Conservation (phyloP, 176 grass and related monocot genomes). For the Avena insularis region DNA sequence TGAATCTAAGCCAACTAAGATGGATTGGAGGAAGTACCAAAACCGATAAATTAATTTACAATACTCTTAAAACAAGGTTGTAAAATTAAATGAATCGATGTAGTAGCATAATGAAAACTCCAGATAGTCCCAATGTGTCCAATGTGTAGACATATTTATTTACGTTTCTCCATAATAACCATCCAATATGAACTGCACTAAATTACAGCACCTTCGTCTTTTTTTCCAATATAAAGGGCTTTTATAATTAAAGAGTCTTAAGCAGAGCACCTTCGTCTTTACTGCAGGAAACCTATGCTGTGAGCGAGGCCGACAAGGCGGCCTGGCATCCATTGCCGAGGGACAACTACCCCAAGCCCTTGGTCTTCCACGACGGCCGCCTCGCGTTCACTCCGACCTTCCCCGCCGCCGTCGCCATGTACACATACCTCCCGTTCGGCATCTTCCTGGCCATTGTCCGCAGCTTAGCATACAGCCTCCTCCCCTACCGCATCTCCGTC, state of each 20-base stretch:
- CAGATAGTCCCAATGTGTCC: too few relatives aligned
- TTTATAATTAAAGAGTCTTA: too few relatives aligned
- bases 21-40: not conserved
- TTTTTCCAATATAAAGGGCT: too few relatives aligned
- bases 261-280: too few relatives aligned
- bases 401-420: slow-evolving; percentile 58
- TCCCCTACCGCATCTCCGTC: slow-evolving; percentile 68
- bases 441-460: slow-evolving; percentile 54
- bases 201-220: too few relatives aligned
- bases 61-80: not conserved
- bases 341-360: slow-evolving; percentile 49
- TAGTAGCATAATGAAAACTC: not conserved
- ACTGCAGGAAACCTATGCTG: slow-evolving; percentile 41
- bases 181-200: too few relatives aligned
- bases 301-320: slow-evolving; percentile 57
- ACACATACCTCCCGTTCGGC: slow-evolving; percentile 66
- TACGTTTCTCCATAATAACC: too few relatives aligned
- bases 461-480: slow-evolving; percentile 44
- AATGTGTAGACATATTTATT: too few relatives aligned
- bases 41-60: not conserved
- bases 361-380: slow-evolving; percentile 87
- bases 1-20: too few relatives aligned
- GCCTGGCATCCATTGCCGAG: slow-evolving; percentile 53
- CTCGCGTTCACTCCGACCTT: slow-evolving; percentile 68
- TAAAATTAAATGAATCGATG: not conserved